Evolutionary conservation across 2,329 filamentous ascomycete genomes (phyloP), one percentile per base, ranked within the genome.

Genomic region (Talaromyces sp.): DNA sequence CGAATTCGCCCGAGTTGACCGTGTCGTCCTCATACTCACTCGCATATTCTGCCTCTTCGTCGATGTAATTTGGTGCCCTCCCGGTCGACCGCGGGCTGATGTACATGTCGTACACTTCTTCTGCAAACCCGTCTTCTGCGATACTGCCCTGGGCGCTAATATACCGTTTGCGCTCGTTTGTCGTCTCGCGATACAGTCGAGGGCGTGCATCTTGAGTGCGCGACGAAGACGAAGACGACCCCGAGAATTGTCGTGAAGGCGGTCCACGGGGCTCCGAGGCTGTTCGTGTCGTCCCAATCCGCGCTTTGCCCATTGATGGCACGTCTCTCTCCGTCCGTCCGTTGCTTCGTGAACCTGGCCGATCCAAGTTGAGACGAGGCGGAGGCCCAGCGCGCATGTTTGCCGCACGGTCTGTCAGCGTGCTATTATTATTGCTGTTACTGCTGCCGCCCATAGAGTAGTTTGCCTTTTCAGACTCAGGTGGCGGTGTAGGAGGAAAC

Each of bases 401-500:
- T 28, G 79, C 77, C 25, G 80, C 77, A 58, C 84, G 77, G 66
- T 70, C 76, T 72, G 71, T 78, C 63, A 70, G 75, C 68, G 69
- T 75, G 62, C 63, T 64, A 66, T 64, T 63, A 44, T 61, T 70
- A 44, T 68, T 63, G 42, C 61, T 70, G 42, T 68, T 69, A 36
- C 57, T 54, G 32, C 59, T 55, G 54, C 65, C 67, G 58, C 67
- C 73, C 32, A 25, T 30, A 17, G 62, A 55, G 9, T 57, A 59
- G 10, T 64, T 62, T 15, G 68, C 75, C 69, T 88, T 89, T 67
- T 97, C 92, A 64, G 85, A 85, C 80, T 99, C 95, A 6, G 95
- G 95, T 7, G 95, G 95, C 47, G 95, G 95, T n/a, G 95, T 98
- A n/a, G 95, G 95, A 19, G 95, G 95, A 79, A 98, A 97, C 65